Evolutionary conservation across 305 asterid species (phyloP).

Genomic region (Ilex paraguariensis): DNA sequence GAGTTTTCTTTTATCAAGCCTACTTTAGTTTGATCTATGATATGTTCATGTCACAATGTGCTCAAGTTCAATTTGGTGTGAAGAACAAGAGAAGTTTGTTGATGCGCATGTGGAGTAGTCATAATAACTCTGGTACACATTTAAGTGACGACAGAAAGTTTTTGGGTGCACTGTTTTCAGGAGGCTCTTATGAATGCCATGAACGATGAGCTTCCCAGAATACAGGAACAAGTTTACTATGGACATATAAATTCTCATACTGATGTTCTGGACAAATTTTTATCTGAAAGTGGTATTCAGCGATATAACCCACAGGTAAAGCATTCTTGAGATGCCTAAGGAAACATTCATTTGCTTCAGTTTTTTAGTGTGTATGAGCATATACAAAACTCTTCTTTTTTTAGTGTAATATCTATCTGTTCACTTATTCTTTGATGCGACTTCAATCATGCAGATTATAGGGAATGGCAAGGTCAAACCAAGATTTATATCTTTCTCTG

Average conservation of each 20-base stretch:
- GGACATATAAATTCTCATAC: slow-evolving; percentile 89
- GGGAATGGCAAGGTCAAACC: slow-evolving; percentile 86
- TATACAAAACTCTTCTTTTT: slow-evolving; percentile 4
- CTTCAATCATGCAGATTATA: slow-evolving; percentile 60
- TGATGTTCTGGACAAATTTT: slow-evolving; percentile 80
- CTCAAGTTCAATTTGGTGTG: too few relatives aligned
- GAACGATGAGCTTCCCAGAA: slow-evolving; percentile 95
- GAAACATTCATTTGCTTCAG: slow-evolving; percentile 2
- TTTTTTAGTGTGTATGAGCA: too few relatives aligned
- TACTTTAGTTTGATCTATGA: too few relatives aligned
- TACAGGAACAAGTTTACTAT: slow-evolving; percentile 97
- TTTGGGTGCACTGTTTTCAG: slow-evolving; percentile 46
- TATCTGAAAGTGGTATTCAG: slow-evolving; percentile 81
- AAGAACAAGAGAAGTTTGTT: too few relatives aligned
- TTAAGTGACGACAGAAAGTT: slow-evolving; percentile 6
- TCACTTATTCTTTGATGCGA: slow-evolving; percentile 22
- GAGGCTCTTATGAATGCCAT: slow-evolving; percentile 88
- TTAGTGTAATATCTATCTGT: not conserved
- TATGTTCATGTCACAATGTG: too few relatives aligned
- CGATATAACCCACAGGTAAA: slow-evolving; percentile 94
- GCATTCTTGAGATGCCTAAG: slow-evolving; percentile 15
- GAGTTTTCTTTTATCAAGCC: not conserved
- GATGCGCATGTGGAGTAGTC: too few relatives aligned
- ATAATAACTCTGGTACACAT: too few relatives aligned
- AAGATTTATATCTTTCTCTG: slow-evolving; percentile 70